These are phyloP conservation scores for Leccinum subrobustum DNA, from an alignment of 1,284 basidiomycete species.

Conservation along the genomic window DNA sequence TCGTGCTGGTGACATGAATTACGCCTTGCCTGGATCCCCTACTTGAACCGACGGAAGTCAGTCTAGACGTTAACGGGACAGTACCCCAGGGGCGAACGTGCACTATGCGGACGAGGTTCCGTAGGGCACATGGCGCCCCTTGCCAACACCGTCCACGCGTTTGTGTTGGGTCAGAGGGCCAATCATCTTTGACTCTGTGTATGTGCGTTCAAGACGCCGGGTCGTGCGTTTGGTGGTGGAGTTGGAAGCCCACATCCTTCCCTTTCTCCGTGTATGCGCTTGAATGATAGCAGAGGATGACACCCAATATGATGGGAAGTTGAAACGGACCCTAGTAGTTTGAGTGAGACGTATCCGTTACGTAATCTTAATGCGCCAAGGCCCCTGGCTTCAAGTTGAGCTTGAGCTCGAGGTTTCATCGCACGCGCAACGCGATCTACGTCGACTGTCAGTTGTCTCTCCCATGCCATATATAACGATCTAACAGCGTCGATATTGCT, in stretches of 20 bases:
- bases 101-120: background rate
- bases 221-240: background rate
- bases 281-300: background rate
- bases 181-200: background rate
- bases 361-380: background rate
- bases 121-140: background rate
- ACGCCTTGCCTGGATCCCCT: background rate
- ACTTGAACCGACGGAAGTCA: background rate
- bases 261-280: background rate
- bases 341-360: background rate
- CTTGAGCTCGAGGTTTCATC: background rate
- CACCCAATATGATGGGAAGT: no score
- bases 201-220: background rate
- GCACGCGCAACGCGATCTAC: conserved; percentile 1
- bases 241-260: background rate
- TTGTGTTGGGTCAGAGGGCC: background rate
- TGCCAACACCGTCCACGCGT: background rate
- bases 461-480: background rate
- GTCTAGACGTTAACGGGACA: background rate
- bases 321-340: no score
- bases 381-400: background rate
- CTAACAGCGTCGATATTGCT: background rate
- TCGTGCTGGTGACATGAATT: background rate
- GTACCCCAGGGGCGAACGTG: background rate
- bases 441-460: conserved; percentile 12